phyloP scores from a whole-genome alignment of 2,329 filamentous ascomycete species.

The Cryphonectria nitschkei region DNA sequence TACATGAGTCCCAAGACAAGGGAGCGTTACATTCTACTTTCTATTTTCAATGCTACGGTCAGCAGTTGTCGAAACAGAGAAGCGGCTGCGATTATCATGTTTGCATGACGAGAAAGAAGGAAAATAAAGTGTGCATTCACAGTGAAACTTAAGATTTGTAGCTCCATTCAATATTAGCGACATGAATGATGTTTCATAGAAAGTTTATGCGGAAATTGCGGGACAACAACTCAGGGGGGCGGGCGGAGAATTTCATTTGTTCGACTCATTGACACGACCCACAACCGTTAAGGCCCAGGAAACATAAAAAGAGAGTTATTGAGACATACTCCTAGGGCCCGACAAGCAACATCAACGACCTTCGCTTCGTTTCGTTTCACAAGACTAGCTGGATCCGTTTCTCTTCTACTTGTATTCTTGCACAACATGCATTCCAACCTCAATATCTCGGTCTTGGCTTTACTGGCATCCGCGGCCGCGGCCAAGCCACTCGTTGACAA shows the following conservation, averaged over 20 bases:
- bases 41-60: too few species aligned
- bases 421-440: slow-evolving; percentile 18
- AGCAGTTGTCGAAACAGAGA: too few species aligned
- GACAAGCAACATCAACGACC: background rate
- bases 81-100: too few species aligned
- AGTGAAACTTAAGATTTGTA: background rate
- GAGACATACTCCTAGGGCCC: background rate
- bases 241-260: background rate
- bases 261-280: background rate
- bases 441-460: slow-evolving; percentile 11
- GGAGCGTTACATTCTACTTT: too few species aligned
- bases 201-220: background rate
- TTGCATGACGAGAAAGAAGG: too few species aligned
- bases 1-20: too few species aligned
- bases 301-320: background rate
- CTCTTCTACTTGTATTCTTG: background rate
- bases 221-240: background rate
- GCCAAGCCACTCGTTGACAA: slow-evolving; percentile 23
- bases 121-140: too few species aligned
- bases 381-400: background rate
- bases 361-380: background rate
- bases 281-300: background rate
- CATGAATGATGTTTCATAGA: background rate
- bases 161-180: background rate
- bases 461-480: slow-evolving; percentile 23